Evolutionary conservation across 495 filamentous ascomycete genomes (phyloP).

Genomic region (Penicillium silybi): DNA sequence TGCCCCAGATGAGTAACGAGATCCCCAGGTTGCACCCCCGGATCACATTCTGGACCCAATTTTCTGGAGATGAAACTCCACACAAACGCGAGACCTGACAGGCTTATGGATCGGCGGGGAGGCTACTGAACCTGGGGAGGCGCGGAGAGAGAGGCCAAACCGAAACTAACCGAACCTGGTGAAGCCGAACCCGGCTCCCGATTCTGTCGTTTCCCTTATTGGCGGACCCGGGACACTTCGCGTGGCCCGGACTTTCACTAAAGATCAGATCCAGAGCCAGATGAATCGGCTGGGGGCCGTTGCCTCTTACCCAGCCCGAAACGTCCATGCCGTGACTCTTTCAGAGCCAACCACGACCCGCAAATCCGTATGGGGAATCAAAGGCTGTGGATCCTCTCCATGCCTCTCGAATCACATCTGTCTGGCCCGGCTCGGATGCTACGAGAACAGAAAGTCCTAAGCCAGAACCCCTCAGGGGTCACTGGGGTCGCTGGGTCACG

Average conservation of each 20-base stretch:
- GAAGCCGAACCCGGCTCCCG: constrained; percentile 11
- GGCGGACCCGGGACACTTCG: constrained; percentile 9
- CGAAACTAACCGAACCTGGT: constrained; percentile 18
- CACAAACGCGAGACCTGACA: constrained; percentile 3
- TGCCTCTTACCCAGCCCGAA: neutral
- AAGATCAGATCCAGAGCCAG: neutral
- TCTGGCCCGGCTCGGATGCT: constrained; percentile 13
- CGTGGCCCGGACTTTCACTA: constrained; percentile 8
- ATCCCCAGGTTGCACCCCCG: neutral
- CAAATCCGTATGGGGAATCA: neutral
- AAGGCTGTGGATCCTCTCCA: constrained; percentile 4
- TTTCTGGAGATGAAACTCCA: neutral
- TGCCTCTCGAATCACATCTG: constrained; percentile 7
- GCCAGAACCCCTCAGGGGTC: neutral
- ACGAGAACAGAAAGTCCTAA: constrained; percentile 8
- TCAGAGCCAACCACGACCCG: constrained; percentile 2
- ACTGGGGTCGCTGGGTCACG: constrained; percentile 13
- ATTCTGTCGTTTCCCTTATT: neutral
- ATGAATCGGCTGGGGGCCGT: neutral
- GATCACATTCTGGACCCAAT: neutral
- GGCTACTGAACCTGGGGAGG: constrained; percentile 1
- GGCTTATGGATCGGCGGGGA: constrained; percentile 15
- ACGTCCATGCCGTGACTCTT: neutral
- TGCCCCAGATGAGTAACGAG: neutral
- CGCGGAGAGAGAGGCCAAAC: neutral